These are phyloP conservation scores for Barnettozyma pratensis DNA, from an alignment of 805 yeast species.

Conservation along the genomic window DNA sequence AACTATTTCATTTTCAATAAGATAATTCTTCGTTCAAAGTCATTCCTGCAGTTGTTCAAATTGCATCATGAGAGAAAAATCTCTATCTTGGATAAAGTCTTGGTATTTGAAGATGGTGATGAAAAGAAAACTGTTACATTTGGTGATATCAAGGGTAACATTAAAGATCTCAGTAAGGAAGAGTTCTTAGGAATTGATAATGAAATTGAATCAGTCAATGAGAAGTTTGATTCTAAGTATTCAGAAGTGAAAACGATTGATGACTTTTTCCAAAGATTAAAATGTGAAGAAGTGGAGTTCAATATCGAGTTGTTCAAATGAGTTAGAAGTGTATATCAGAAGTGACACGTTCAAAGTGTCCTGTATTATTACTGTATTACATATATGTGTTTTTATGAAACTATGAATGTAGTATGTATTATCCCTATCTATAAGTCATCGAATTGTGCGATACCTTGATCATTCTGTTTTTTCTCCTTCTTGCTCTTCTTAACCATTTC, in stretches of 20 bases:
- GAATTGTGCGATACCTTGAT: slow-evolving; percentile 50
- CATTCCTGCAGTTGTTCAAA: slow-evolving; percentile 13
- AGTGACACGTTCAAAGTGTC: background rate
- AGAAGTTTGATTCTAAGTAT: slow-evolving; percentile 13
- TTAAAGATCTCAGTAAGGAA: slow-evolving; percentile 2
- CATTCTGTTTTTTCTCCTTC: slow-evolving; percentile 40
- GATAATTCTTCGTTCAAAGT: slow-evolving; percentile 9
- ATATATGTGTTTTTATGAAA: background rate
- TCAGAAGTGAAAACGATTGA: slow-evolving; percentile 3
- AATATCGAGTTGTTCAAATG: slow-evolving; percentile 11
- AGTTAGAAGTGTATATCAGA: background rate
- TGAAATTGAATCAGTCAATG: slow-evolving; percentile 12
- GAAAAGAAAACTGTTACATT: slow-evolving; percentile 13
- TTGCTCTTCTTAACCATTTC: slow-evolving; percentile 65
- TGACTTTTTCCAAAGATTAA: slow-evolving; percentile 11
- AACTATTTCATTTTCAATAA: slow-evolving; percentile 20
- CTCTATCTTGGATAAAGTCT: slow-evolving; percentile 6
- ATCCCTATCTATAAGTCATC: slow-evolving; percentile 43
- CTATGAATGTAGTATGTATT: background rate
- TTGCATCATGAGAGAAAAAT: slow-evolving; percentile 11
- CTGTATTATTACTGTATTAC: background rate
- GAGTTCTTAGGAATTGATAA: slow-evolving; percentile 10
- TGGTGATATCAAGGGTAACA: slow-evolving; percentile 7
- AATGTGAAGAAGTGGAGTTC: slow-evolving; percentile 18
- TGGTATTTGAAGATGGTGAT: background rate